Conservation (phyloP, 1,284 basidiomycete genomes). For the Ceratobasidium sp. region DNA sequence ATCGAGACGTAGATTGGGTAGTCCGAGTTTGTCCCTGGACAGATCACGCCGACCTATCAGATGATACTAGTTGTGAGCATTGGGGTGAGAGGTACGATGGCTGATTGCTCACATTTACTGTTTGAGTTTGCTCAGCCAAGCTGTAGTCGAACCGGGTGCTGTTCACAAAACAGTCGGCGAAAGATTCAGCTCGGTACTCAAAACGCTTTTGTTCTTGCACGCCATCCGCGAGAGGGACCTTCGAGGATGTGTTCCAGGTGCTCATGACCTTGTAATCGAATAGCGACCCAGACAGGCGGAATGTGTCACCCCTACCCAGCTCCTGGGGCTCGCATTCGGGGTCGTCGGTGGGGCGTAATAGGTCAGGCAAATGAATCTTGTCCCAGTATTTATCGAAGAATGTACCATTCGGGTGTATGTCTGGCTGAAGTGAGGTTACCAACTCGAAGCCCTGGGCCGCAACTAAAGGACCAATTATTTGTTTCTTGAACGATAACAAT, state of each 20-base stretch:
- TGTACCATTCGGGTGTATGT: background rate
- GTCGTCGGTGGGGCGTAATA: background rate
- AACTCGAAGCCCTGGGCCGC: constrained; percentile 19
- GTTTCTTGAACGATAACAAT: no score
- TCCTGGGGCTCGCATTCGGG: constrained; percentile 21
- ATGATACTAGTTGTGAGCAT: no score
- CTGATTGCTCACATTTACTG: no score
- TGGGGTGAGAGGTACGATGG: no score
- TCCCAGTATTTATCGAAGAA: background rate
- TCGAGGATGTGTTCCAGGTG: constrained; percentile 17
- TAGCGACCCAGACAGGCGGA: constrained; percentile 12
- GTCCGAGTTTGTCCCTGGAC: background rate
- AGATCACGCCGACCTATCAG: constrained; percentile 26
- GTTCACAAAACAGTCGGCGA: constrained; percentile 22
- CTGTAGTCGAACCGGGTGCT: constrained; percentile 35
- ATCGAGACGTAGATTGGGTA: constrained; percentile 24
- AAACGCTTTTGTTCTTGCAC: background rate
- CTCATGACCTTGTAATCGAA: constrained; percentile 40
- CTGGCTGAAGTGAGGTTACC: constrained; percentile 14
- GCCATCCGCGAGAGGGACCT: background rate
- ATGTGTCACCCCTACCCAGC: constrained; percentile 23
- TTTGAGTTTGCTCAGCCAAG: constrained; percentile 5
- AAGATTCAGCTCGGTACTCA: constrained; percentile 26
- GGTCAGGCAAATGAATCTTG: background rate
- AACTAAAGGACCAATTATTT: no score